Evolutionary conservation across 2,329 filamentous ascomycete genomes (phyloP).

Genomic region (Alternaria rosae): DNA sequence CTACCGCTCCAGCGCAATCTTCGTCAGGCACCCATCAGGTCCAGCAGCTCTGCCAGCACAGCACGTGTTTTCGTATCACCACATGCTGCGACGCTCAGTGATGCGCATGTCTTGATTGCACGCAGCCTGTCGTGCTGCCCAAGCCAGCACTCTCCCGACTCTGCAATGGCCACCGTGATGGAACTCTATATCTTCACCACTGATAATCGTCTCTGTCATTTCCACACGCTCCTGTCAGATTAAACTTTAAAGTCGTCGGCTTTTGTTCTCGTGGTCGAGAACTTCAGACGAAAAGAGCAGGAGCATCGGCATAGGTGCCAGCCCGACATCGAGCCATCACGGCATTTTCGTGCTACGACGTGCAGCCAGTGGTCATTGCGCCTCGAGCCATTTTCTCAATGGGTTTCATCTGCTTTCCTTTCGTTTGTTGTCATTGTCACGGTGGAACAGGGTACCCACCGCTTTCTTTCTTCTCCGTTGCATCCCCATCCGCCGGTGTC

Average conservation of each 20-base stretch:
- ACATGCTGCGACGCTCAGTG: constrained; percentile 15
- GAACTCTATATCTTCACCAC: not conserved
- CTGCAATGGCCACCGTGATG: not conserved
- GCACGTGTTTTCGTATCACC: constrained; percentile 35
- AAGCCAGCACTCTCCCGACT: constrained; percentile 14
- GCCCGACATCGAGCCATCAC: not conserved
- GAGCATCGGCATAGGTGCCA: not conserved
- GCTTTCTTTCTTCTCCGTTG: not conserved
- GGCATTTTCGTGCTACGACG: constrained; percentile 19
- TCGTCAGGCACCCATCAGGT: constrained; percentile 28
- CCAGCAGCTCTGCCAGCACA: constrained; percentile 3
- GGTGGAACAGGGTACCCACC: constrained; percentile 1
- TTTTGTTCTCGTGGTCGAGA: not conserved
- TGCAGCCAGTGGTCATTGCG: constrained; percentile 26
- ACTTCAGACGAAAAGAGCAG: constrained; percentile 4
- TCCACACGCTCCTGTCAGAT: not conserved
- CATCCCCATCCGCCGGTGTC: not conserved
- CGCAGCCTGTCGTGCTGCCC: constrained; percentile 25
- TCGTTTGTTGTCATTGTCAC: not conserved
- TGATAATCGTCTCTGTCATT: not conserved
- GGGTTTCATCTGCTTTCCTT: not conserved
- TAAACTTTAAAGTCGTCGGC: not conserved
- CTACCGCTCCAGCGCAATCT: constrained; percentile 17
- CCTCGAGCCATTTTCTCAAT: not conserved
- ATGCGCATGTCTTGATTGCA: constrained; percentile 26